Evolutionary conservation across 345 rosid genomes (phyloP).

Genomic region (Punica granatum): DNA sequence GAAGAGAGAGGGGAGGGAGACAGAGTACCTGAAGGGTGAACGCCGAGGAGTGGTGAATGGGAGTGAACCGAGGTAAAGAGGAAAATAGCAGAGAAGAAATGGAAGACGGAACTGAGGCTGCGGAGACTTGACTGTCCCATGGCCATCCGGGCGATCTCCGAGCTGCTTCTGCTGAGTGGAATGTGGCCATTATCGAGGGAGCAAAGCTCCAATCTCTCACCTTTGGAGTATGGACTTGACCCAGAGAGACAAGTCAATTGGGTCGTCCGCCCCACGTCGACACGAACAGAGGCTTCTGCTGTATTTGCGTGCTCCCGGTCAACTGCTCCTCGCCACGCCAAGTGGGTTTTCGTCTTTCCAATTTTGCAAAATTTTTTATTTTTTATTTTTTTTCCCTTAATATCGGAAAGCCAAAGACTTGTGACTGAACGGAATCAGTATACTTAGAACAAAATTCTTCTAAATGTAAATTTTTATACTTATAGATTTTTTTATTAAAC

Average conservation of each 20-base stretch:
- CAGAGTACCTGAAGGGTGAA: conserved; percentile 61
- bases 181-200: conserved; percentile 5
- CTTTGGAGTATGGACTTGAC: background rate
- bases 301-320: background rate
- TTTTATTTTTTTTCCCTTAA: no score
- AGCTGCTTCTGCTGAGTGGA: background rate
- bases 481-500: no score
- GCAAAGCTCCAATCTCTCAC: background rate
- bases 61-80: conserved; percentile 20
- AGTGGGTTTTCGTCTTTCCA: no score
- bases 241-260: background rate
- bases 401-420: no score
- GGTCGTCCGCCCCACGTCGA: background rate
- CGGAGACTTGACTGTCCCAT: background rate
- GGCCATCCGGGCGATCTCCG: background rate
- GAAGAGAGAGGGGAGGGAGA: no score
- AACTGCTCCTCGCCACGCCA: background rate
- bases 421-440: no score
- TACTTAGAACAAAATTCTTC: no score
- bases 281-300: background rate
- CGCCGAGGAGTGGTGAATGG: conserved; percentile 31
- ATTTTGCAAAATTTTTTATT: no score
- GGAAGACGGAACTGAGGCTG: background rate
- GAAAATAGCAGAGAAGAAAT: conserved; percentile 3
- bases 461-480: no score